Base-by-base conservation (phyloP, 495 filamentous ascomycete species). In the Podospora australis region DNA sequence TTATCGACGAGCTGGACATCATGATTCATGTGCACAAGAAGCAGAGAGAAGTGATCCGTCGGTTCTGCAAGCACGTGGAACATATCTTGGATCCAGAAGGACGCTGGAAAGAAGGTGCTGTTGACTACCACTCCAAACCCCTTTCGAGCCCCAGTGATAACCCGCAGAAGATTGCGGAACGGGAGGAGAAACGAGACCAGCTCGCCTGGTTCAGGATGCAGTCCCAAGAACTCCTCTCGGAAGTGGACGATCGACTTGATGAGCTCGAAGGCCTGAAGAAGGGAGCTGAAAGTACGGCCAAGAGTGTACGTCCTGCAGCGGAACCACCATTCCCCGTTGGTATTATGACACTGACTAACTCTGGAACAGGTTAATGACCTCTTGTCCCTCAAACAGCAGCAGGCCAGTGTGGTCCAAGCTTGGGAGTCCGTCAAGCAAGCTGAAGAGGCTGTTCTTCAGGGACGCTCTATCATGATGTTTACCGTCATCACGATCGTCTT, bases 1-100 rank as follows among this genome's bases (percentile, higher is more conserved):
- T 88, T 50, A 71, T 81, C 10, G 84, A 87, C 36, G 84, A 88
- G 59, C 66, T 88, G 16, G 78, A 84, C 52, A 87, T 88, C 65
- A 85, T 88, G 66, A 69, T 78, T 20, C 66, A 75, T 1, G 79
- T 84, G 52, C 69, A 72, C n/a, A 71, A 48, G 16, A 55, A 78
- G 23, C 79, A 86, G 48, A 60, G 78, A 41, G 74, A 73, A 41
- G 73, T 78, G 2, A 72, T 84, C 36, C 70, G 73, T 36, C 70
- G 72, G 54, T 80, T 83, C 46, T 52, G 78, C 7, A 77, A 78
- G 39, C 78, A 86, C 39, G 72, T 81, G 6, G 57, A 65, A 39
- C 28, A 50, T 1, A 60, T 67, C 8, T 24, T 64, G 1, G 57
- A 66, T n/a, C 59, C 58, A 1, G 46, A 50, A 9, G 59, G 56